phyloP scores from a whole-genome alignment of 2,329 filamentous ascomycete genomes.

The Colletotrichum melonis region DNA sequence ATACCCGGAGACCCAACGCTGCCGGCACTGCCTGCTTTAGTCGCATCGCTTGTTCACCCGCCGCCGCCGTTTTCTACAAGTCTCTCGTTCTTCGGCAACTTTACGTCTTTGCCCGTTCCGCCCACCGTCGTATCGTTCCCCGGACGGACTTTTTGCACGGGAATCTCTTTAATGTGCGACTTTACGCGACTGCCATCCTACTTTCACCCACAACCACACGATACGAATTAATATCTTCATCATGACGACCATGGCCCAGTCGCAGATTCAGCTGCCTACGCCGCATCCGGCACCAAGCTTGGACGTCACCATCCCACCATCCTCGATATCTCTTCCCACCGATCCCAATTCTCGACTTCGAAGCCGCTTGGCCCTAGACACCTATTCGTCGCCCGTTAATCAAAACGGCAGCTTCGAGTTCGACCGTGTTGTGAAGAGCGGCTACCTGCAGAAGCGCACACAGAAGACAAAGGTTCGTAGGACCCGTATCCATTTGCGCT shows the following conservation, averaged over 20 bases:
- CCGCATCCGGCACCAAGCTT: slow-evolving; percentile 25
- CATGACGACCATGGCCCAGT: slow-evolving; percentile 29
- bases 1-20: background rate
- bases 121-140: background rate
- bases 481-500: background rate
- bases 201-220: slow-evolving; percentile 11
- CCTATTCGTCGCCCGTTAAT: slow-evolving; percentile 83
- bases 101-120: background rate
- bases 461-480: slow-evolving; percentile 88
- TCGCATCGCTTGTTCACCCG: background rate
- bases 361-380: slow-evolving; percentile 66
- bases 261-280: slow-evolving; percentile 25
- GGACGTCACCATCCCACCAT: slow-evolving; percentile 39
- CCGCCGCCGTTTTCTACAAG: slow-evolving; percentile 12
- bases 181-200: slow-evolving; percentile 20
- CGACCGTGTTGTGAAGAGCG: slow-evolving; percentile 91
- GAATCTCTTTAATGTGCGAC: slow-evolving; percentile 25
- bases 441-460: slow-evolving; percentile 87
- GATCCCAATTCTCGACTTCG: slow-evolving; percentile 44
- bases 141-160: slow-evolving; percentile 18
- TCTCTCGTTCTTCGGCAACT: background rate
- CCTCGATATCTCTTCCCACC: slow-evolving; percentile 35
- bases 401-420: slow-evolving; percentile 97
- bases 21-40: background rate
- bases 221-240: slow-evolving; percentile 9